phyloP scores from a whole-genome alignment of 2,329 filamentous ascomycete genomes.

The Pyricularia pennisetigena region DNA sequence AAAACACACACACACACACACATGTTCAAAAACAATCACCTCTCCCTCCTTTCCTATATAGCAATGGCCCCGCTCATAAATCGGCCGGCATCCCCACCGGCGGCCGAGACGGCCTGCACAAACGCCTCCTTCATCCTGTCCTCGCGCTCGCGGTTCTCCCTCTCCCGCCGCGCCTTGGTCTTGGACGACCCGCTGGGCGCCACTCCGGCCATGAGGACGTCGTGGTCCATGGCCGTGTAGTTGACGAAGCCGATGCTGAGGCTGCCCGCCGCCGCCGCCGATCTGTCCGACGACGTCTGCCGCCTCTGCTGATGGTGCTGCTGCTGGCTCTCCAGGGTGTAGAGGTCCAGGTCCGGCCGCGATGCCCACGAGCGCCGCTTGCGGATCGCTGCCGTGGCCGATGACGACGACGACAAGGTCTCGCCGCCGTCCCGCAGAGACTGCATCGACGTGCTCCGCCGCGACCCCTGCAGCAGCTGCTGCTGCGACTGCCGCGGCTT shows the following conservation, averaged over 20 bases:
- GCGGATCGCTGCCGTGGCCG: constrained; percentile 15
- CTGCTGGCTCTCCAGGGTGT: background rate
- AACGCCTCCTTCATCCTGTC: constrained; percentile 60
- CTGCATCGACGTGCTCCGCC: constrained; percentile 18
- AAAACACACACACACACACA: too few species aligned
- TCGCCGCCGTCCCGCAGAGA: constrained; percentile 9
- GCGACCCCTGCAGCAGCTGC: constrained; percentile 3
- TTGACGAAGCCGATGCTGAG: constrained; percentile 65
- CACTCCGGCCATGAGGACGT: constrained; percentile 76
- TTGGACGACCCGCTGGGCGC: constrained; percentile 86
- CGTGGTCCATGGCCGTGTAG: constrained; percentile 72
- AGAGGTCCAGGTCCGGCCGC: background rate
- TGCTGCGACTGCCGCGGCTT: constrained; percentile 5
- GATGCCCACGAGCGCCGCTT: constrained; percentile 26
- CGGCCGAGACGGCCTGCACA: constrained; percentile 57
- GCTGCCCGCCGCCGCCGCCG: constrained; percentile 12
- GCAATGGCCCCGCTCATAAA: constrained; percentile 6
- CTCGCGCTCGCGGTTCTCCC: constrained; percentile 62
- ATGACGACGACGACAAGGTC: background rate
- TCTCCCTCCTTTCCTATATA: background rate
- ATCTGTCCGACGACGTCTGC: constrained; percentile 10
- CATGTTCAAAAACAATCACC: too few species aligned
- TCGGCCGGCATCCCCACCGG: constrained; percentile 55
- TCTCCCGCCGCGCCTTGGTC: constrained; percentile 87
- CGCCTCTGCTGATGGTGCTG: constrained; percentile 3